Evolutionary conservation across 768 basidiomycete genomes (phyloP), one percentile per base, ranked within the genome.

Genomic region (Lactifluus piperatus): DNA sequence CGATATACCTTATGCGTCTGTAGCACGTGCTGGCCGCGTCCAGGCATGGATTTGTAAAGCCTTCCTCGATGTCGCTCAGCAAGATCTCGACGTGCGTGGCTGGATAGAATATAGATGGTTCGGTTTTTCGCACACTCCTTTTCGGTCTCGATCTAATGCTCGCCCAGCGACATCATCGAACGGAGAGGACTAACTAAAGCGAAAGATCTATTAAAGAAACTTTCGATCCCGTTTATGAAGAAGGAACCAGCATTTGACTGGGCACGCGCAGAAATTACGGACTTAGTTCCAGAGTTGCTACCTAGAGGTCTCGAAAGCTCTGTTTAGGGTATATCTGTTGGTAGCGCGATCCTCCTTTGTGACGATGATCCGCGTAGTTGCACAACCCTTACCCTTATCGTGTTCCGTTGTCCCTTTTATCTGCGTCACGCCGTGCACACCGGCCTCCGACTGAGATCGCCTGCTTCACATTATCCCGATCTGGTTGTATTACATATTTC

Each of bases 21-120:
- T 64, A 72, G 71, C 43, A 60, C 51, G 41, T 5, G 13, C 64
- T 72, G 20, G 62, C 59, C 30, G 43, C 57, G 8, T 48, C 63
- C 5, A 68, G 63, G 51, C 74, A 75, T 60, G 58, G 62, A 13
- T 66, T 76, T 36, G 67, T 70, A 6, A 75, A 74, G 65, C 46
- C 26, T 49, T 56, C 39, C 14, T 41, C n/a, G 48, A 45, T 37
- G 26, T 49, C 48, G 46, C 5, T 49, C 29, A 16, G 14, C 29
- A 53, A 24, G 43, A 45, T 24, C 29, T 45, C 16, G 43, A 45
- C 14, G 43, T 16, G 43, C 30, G 30, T 32, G 20, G 5, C 18
- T 54, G 41, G 43, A 22, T 54, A 8, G 47, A 14, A 11, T 48
- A 20, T 14, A 41, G n/a, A 43, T 43, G 48, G 48, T 50, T 22